Evolutionary conservation across 2,329 filamentous ascomycete species (phyloP).

Genomic region (Sphaerostilbella broomeana): DNA sequence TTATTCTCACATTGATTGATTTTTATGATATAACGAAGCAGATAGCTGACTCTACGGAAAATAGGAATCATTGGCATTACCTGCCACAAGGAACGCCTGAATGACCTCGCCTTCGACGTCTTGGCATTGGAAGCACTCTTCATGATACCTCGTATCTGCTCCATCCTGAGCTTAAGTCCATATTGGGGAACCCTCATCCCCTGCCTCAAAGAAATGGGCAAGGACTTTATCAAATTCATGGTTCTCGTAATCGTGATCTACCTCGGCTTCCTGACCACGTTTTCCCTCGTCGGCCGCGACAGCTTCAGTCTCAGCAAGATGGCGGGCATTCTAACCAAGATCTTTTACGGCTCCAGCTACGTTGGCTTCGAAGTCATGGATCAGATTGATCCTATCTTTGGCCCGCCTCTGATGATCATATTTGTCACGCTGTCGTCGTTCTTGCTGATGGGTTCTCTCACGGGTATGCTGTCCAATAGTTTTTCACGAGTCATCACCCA

Average conservation of each 20-base stretch:
- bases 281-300: constrained; percentile 69
- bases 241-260: constrained; percentile 77
- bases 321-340: constrained; percentile 71
- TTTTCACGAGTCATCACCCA: constrained; percentile 59
- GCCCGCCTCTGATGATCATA: constrained; percentile 58
- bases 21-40: too few species aligned
- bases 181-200: constrained; percentile 90
- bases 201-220: constrained; percentile 89
- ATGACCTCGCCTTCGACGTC: constrained; percentile 81
- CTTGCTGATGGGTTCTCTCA: constrained; percentile 70
- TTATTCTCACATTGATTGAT: too few species aligned
- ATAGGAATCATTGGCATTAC: constrained; percentile 33
- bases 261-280: constrained; percentile 82
- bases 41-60: too few species aligned
- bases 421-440: constrained; percentile 75
- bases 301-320: constrained; percentile 58
- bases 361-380: constrained; percentile 66
- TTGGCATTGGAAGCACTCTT: constrained; percentile 82
- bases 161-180: constrained; percentile 75
- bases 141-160: constrained; percentile 82
- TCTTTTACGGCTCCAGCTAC: constrained; percentile 72
- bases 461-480: constrained; percentile 71
- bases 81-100: constrained; percentile 53
- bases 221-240: constrained; percentile 82
- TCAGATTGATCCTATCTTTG: constrained; percentile 51